Conservation (phyloP, 129 eudicot species). For the Solidago caesia region DNA sequence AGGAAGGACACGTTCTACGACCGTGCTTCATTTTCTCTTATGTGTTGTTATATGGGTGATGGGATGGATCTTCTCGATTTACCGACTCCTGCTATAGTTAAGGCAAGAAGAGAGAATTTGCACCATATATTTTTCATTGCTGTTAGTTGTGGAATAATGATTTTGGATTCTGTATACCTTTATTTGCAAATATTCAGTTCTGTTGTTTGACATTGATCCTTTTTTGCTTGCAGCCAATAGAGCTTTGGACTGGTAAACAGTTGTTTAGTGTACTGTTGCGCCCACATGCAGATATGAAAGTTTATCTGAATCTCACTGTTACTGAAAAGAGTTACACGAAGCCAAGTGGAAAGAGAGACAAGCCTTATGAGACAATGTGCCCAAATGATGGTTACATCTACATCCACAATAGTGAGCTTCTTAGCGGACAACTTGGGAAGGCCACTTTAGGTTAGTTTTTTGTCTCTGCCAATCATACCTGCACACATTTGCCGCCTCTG, state of each 20-base stretch:
- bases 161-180: not conserved
- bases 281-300: slow-evolving; percentile 82
- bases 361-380: slow-evolving; percentile 73
- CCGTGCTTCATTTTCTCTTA: slow-evolving; percentile 80
- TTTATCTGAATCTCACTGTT: slow-evolving; percentile 79
- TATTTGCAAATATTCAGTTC: slow-evolving; percentile 10
- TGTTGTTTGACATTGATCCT: slow-evolving; percentile 4
- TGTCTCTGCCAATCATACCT: not conserved
- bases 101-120: slow-evolving; percentile 45
- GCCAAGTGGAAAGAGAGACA: slow-evolving; percentile 35
- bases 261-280: slow-evolving; percentile 75
- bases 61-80: slow-evolving; percentile 88
- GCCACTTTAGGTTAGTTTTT: slow-evolving; percentile 79
- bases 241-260: slow-evolving; percentile 99
- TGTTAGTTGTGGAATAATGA: not conserved
- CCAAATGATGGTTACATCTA: slow-evolving; percentile 83
- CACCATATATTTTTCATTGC: not conserved
- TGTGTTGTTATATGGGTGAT: slow-evolving; percentile 96
- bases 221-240: slow-evolving; percentile 72
- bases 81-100: slow-evolving; percentile 84
- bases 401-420: slow-evolving; percentile 85
- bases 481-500: not conserved
- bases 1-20: slow-evolving; percentile 96
- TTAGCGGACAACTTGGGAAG: slow-evolving; percentile 95
- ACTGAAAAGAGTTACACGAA: slow-evolving; percentile 61